Evolutionary conservation across 352 stramenopile genomes (phyloP).

Genomic region (Pythium volutum): DNA sequence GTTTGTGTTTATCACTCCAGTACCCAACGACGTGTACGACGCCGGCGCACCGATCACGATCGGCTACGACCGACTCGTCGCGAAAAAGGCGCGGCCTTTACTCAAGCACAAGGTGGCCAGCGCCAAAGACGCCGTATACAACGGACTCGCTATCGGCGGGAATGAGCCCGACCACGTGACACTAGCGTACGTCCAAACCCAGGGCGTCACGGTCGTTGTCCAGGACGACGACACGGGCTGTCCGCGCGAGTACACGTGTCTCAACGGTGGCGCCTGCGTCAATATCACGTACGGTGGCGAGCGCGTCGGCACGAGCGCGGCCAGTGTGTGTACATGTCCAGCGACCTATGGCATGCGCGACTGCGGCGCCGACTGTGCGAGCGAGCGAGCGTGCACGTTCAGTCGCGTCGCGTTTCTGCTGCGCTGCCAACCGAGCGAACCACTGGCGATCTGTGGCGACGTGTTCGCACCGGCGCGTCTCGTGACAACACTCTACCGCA

Average conservation of each 20-base stretch:
- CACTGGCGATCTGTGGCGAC: constrained; percentile 33
- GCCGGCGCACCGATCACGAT: constrained; percentile 47
- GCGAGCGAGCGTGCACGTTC: constrained; percentile 47
- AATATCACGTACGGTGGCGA: constrained; percentile 26
- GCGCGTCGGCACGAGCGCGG: constrained; percentile 2
- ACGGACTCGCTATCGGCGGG: constrained; percentile 38
- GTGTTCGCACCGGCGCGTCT: constrained; percentile 40
- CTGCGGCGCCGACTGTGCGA: constrained; percentile 41
- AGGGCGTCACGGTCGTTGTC: constrained; percentile 45
- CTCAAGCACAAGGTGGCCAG: constrained; percentile 42
- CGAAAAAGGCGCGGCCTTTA: constrained; percentile 50
- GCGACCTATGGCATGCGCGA: constrained; percentile 56
- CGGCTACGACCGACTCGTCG: constrained; percentile 44
- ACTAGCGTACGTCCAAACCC: constrained; percentile 30
- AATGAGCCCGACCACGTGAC: constrained; percentile 38
- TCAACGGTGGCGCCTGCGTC: constrained; percentile 43
- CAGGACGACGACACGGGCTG: constrained; percentile 73
- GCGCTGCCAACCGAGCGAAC: constrained; percentile 25
- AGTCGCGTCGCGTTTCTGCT: constrained; percentile 42
- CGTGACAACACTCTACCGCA: constrained; percentile 46
- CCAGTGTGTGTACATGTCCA: constrained; percentile 39
- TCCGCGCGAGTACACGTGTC: constrained; percentile 49
- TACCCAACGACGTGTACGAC: constrained; percentile 50
- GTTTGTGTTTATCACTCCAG: constrained; percentile 37
- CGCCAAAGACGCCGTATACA: constrained; percentile 35